Evolutionary conservation across 179 eudicot genomes (phyloP).

Genomic region (Heliamphora pulchella): DNA sequence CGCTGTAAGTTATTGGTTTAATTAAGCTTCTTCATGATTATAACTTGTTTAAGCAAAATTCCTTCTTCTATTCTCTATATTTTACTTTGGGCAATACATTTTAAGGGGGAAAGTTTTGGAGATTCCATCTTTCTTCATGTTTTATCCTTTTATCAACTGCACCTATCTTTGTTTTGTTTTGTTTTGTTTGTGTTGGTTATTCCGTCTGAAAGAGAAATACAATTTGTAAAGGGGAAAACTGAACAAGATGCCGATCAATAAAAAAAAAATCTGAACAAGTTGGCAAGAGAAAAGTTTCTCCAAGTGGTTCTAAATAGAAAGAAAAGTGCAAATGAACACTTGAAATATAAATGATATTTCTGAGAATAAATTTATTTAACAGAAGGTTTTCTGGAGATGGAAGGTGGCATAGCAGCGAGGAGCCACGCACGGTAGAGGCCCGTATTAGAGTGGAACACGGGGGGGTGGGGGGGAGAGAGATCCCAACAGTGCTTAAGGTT

Average conservation of each 20-base stretch:
- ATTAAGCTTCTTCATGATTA: not conserved
- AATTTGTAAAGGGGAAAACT: not conserved
- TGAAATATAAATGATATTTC: not conserved
- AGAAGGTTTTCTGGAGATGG: too few relatives aligned
- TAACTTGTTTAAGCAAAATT: not conserved
- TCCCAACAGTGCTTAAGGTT: too few relatives aligned
- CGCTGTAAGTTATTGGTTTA: constrained; percentile 54
- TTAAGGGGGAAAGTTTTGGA: not conserved
- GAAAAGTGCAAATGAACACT: not conserved
- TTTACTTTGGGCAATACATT: not conserved
- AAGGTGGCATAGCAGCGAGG: too few relatives aligned
- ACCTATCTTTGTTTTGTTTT: not conserved
- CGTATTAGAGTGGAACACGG: too few relatives aligned
- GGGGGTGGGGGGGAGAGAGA: too few relatives aligned
- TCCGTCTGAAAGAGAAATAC: not conserved
- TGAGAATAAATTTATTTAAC: too few relatives aligned
- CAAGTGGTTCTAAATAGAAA: not conserved
- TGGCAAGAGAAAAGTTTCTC: not conserved
- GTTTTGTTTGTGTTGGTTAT: not conserved
- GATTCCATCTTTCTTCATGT: not conserved
- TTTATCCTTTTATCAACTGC: too few relatives aligned
- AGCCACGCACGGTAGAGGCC: too few relatives aligned
- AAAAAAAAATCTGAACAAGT: not conserved
- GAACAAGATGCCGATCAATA: too few relatives aligned
- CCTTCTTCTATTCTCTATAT: not conserved